Conservation (phyloP, 495 filamentous ascomycete species). For the Parathielavia appendiculata region DNA sequence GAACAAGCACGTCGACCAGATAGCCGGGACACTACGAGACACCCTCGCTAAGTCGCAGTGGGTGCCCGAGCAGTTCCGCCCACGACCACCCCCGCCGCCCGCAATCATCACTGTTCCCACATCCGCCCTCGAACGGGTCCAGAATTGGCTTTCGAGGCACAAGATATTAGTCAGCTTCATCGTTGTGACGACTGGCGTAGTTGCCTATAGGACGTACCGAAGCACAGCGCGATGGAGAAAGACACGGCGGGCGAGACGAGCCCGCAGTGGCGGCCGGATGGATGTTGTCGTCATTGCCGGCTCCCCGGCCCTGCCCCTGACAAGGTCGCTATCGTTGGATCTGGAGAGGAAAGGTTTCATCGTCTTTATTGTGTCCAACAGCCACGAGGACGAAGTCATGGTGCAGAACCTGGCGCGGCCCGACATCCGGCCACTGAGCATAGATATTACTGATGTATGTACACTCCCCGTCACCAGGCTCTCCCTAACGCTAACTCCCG, state of each 20-base stretch:
- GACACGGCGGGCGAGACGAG: conserved; percentile 68
- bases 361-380: conserved; percentile 79
- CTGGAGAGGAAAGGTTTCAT: conserved; percentile 89
- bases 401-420: conserved; percentile 67
- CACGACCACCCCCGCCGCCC: conserved; percentile 48
- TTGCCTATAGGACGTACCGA: conserved; percentile 60
- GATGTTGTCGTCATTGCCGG: conserved; percentile 91
- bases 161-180: conserved; percentile 64
- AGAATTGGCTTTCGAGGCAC: conserved; percentile 63
- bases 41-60: conserved; percentile 58
- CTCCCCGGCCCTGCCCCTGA: conserved; percentile 72
- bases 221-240: conserved; percentile 55
- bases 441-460: conserved; percentile 74
- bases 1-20: conserved; percentile 67
- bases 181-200: conserved; percentile 62
- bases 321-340: conserved; percentile 72
- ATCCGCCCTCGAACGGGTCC: conserved; percentile 34
- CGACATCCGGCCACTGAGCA: conserved; percentile 74
- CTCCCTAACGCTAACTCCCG: conserved; percentile 20
- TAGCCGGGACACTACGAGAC: conserved; percentile 58
- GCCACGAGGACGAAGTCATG: conserved; percentile 71
- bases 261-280: conserved; percentile 74
- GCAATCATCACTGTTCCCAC: conserved; percentile 34
- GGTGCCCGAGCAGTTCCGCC: conserved; percentile 63
- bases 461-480: neutral